These are phyloP conservation scores for Mortierella sp. DNA, from an alignment of 371 early-diverging fungal species.

Conservation along the genomic window DNA sequence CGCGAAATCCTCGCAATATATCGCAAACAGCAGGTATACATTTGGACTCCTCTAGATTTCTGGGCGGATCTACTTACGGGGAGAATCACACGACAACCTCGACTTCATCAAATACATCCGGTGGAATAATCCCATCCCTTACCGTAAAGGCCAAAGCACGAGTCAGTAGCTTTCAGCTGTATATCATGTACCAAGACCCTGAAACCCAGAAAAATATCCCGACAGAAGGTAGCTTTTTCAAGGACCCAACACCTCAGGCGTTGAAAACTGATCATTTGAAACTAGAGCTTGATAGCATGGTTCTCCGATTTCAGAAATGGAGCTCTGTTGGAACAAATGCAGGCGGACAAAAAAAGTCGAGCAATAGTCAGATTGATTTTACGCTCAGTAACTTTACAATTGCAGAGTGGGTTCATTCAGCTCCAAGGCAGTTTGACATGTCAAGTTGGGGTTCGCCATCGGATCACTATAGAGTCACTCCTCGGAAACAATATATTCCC, in stretches of 20 bases:
- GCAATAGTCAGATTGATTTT: conserved; percentile 43
- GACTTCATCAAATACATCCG: conserved; percentile 5
- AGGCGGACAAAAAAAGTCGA: conserved; percentile 29
- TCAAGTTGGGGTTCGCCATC: conserved; percentile 5
- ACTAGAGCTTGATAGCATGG: conserved; percentile 57
- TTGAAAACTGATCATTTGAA: conserved; percentile 61
- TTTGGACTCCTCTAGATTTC: conserved; percentile 42
- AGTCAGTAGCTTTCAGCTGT: conserved; percentile 59
- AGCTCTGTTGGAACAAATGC: neutral
- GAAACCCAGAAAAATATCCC: conserved; percentile 30
- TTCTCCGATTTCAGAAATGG: conserved; percentile 59
- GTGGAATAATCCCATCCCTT: conserved; percentile 18
- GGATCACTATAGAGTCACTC: conserved; percentile 35
- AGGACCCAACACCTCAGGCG: conserved; percentile 32
- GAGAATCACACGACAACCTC: conserved; percentile 16
- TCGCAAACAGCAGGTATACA: conserved; percentile 19
- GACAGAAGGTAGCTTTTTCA: conserved; percentile 50
- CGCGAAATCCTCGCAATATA: neutral
- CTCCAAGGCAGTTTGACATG: conserved; percentile 20
- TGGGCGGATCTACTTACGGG: conserved; percentile 30
- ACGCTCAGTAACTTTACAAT: conserved; percentile 45
- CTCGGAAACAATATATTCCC: conserved; percentile 47
- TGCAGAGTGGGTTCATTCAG: conserved; percentile 53
- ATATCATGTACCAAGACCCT: conserved; percentile 61
- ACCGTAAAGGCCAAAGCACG: conserved; percentile 63